Base-by-base conservation (phyloP, 1,139 yeast genomes). In the Wickerhamomyces sp. region DNA sequence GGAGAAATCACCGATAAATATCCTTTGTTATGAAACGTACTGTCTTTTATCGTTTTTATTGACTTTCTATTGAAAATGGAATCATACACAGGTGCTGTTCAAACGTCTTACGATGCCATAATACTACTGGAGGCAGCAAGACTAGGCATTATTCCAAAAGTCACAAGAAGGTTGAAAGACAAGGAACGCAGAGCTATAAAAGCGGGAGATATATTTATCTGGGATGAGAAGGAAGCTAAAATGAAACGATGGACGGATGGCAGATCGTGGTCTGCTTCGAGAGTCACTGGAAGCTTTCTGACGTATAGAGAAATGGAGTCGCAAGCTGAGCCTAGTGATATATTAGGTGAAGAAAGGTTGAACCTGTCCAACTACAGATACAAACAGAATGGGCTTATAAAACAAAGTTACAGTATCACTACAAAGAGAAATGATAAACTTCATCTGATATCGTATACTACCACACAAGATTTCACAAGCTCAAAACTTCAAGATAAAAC, bases 201-300 rank as follows among this genome's bases (percentile, higher is more conserved):
- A 16, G 68, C 76, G 13, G 84, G 85, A n/a, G 66, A 78, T 2
- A 70, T 81, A 1, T 81, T 75, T 46, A 72, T 78, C 4, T 81
- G 88, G 88, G 79, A 76, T 51, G 88, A 81, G 55, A 64, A 70
- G 16, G 78, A 75, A 46, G 76, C 86, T 33, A 83, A 79, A 14
- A 80, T 81, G 78, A 70, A 77, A 44, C 60, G 88, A 27, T 81
- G 89, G 89, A 81, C 89, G 2, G 89, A 81, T 50, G 86, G 88
- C 24, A 69, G 70, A 44, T 65, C 72, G 26, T 81, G 88, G 88
- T 70, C 78, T 39, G 85, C 88, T 3, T 75, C 84, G 0, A 65
- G 86, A 44, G 87, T 81, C 4, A 68, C 72, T 15, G 85, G 86
- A 2, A 68, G 75, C 2, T 81, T 81, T 48, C 59, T 81, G 29